Percentiles rank a stretch among this genome's conserved stretches.
Evolutionary conservation across 257 asterid genomes (phyloP).

Genomic region (Plantago ovata): DNA sequence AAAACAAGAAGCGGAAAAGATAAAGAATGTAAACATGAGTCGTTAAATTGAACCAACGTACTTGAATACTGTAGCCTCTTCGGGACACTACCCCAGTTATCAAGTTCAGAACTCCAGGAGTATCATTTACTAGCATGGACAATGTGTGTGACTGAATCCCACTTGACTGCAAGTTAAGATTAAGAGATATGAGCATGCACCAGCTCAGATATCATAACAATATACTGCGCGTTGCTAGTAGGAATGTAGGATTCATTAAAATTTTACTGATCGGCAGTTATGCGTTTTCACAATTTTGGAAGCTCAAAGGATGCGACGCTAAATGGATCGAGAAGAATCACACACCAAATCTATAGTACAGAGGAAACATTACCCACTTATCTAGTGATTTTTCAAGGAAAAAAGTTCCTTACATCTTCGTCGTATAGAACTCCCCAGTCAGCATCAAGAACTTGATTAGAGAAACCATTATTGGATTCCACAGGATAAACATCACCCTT

Average conservation of each 20-base stretch:
- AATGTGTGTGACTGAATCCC: conserved; percentile 79
- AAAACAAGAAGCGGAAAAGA: background rate
- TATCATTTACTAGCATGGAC: conserved; percentile 63
- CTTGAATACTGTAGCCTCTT: conserved; percentile 84
- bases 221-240: no score
- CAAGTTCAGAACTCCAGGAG: conserved; percentile 82
- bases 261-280: background rate
- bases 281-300: conserved; percentile 4
- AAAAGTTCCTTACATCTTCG: conserved; percentile 59
- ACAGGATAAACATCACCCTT: conserved; percentile 96
- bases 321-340: background rate
- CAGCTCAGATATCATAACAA: conserved; percentile 12
- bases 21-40: conserved; percentile 4
- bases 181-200: conserved; percentile 7
- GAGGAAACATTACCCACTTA: conserved; percentile 8
- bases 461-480: conserved; percentile 52
- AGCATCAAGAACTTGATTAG: conserved; percentile 72
- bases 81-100: conserved; percentile 83
- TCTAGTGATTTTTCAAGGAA: conserved; percentile 15
- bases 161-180: conserved; percentile 47
- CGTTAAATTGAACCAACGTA: conserved; percentile 19
- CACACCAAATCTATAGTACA: background rate
- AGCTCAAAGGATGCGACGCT: background rate
- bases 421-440: conserved; percentile 83
- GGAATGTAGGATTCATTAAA: no score